Evolutionary conservation across 345 rosid genomes (phyloP), one percentile per base, ranked within the genome.

Genomic region (Hibiscus tridactylites): DNA sequence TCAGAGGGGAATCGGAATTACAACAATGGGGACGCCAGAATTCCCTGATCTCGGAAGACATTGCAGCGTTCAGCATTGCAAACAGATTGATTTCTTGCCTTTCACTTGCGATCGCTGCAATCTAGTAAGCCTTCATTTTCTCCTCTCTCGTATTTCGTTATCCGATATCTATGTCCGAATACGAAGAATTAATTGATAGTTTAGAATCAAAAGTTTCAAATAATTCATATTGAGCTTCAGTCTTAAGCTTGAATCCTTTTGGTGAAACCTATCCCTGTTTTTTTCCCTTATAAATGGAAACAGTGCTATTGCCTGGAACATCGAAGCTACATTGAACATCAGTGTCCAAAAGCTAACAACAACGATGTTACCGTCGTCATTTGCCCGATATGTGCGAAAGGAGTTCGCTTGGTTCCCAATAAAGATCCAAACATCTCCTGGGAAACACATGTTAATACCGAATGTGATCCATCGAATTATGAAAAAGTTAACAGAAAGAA

Each of bases 11-110:
- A 31, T 31, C 35, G 12, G 35, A 46, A 46, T 46, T 46, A 2
- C 50, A 46, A 3, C n/a, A 64, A 91, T 93, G 98, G 98, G 98
- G 24, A 93, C 98, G 24, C 98, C 96, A 0, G 88, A 87, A 79
- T 94, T 94, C 73, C 98, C 98, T 71, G 88, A 91, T 90, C 96
- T 94, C 16, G 97, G 98, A 53, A 88, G 87, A 81, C 98, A 94
- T 76, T 94, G 98, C 85, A 79, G 81, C 75, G 87, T 88, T 21
- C 84, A 88, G 46, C 84, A 84, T 72, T 93, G 98, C 83, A 87
- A 85, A 74, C 97, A 78, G 76, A 91, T 93, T 80, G 98, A 94
- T 82, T 94, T 91, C 86, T 79, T 91, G 63, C 98, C 98, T 57
- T 94, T 94, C 89, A 91, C 96, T 31, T 94, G 98, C 85, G 97